These are phyloP conservation scores for Ophiocordyceps australis DNA, from an alignment of 2,329 filamentous ascomycete species.

Conservation along the genomic window DNA sequence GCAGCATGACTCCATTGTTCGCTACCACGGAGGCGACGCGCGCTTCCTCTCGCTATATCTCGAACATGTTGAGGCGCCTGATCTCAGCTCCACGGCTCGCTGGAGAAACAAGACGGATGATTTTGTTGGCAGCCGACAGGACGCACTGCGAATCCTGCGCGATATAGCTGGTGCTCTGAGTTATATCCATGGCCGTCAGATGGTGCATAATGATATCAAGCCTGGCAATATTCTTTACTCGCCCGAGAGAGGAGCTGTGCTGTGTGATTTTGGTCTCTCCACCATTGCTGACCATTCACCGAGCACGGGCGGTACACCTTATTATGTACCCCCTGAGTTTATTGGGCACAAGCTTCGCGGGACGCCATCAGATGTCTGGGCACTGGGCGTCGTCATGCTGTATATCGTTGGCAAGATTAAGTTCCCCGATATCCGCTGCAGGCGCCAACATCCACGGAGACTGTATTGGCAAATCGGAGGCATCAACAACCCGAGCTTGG, in stretches of 20 bases:
- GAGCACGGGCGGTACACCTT: conserved; percentile 37
- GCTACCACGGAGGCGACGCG: conserved; percentile 39
- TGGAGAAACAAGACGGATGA: conserved; percentile 30
- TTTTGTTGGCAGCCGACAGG: conserved; percentile 28
- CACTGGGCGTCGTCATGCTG: conserved; percentile 40
- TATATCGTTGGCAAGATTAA: conserved; percentile 36
- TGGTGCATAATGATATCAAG: conserved; percentile 45
- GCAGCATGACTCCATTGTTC: conserved; percentile 37
- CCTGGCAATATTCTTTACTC: conserved; percentile 44
- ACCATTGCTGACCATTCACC: conserved; percentile 25
- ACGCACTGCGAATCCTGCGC: conserved; percentile 31
- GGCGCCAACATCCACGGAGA: conserved; percentile 26
- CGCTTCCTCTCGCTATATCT: conserved; percentile 42
- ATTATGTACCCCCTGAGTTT: conserved; percentile 44
- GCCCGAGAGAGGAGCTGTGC: conserved; percentile 35
- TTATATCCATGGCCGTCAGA: conserved; percentile 33
- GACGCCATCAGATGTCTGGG: conserved; percentile 38
- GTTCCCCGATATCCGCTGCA: conserved; percentile 32
- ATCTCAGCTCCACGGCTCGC: conserved; percentile 26
- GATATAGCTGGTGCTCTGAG: conserved; percentile 35
- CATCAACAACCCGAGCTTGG: conserved; percentile 22
- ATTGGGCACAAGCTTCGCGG: conserved; percentile 35
- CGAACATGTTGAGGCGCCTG: conserved; percentile 39
- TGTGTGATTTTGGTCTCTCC: conserved; percentile 42
- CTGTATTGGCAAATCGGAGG: conserved; percentile 42